Conservation (phyloP, 768 basidiomycete genomes). For the Lanmaoa pseudosensibilis region DNA sequence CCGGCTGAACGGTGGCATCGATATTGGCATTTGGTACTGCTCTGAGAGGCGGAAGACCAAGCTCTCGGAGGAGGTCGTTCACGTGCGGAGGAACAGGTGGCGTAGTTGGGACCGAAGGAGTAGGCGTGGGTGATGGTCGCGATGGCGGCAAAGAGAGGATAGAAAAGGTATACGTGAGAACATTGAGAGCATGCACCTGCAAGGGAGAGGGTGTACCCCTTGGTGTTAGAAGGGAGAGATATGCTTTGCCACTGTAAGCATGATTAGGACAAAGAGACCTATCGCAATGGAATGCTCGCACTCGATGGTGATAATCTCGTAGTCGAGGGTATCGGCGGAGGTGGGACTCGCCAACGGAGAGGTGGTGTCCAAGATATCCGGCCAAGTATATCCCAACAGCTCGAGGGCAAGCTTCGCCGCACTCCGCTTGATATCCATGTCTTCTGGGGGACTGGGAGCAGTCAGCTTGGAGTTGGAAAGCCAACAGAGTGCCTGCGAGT, state of each 20-base stretch:
- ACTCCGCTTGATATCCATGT: constrained; percentile 15
- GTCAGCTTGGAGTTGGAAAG: constrained; percentile 24
- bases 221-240: constrained; percentile 51
- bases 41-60: constrained; percentile 57
- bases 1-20: constrained; percentile 20
- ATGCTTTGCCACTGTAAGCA: constrained; percentile 37
- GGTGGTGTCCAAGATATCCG: constrained; percentile 40
- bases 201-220: constrained; percentile 50
- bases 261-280: constrained; percentile 3
- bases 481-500: constrained; percentile 26
- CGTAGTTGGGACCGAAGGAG: constrained; percentile 26
- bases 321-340: constrained; percentile 32
- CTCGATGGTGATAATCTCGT: constrained; percentile 28
- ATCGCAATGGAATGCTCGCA: constrained; percentile 7
- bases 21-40: constrained; percentile 32
- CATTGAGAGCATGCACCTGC: constrained; percentile 55
- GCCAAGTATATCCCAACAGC: constrained; percentile 43
- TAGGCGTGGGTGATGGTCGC: constrained; percentile 33
- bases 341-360: constrained; percentile 25
- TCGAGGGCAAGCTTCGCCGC: constrained; percentile 32
- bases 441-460: constrained; percentile 11
- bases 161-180: constrained; percentile 43
- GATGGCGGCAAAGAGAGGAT: constrained; percentile 56
- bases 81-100: constrained; percentile 48
- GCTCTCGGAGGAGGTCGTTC: constrained; percentile 61